Conservation (phyloP, 306 rosid genomes). For the Dryas drummondii region DNA sequence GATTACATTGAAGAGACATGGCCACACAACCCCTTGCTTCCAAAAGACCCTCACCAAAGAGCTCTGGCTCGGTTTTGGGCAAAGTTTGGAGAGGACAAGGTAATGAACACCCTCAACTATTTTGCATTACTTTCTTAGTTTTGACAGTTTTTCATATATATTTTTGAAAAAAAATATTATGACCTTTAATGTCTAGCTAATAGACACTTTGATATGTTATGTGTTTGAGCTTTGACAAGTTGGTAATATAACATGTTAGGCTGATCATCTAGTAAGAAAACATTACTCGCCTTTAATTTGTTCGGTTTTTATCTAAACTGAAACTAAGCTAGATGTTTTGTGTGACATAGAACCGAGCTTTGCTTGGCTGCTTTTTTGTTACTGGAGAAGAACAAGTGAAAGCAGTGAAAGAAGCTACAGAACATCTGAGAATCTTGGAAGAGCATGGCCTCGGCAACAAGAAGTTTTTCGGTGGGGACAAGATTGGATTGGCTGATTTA, state of each 20-base stretch:
- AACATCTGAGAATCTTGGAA: constrained; percentile 11
- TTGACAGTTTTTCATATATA: too few relatives aligned
- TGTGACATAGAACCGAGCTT: background rate
- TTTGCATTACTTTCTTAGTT: too few relatives aligned
- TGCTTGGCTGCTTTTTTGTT: background rate
- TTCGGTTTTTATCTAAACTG: too few relatives aligned
- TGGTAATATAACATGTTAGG: background rate
- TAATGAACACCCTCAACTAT: background rate
- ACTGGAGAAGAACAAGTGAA: constrained; percentile 22
- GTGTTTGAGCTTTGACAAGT: too few relatives aligned
- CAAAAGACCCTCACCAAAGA: constrained; percentile 14
- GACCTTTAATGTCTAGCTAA: too few relatives aligned
- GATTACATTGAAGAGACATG: constrained; percentile 28
- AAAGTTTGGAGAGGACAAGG: constrained; percentile 22
- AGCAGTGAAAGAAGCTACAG: constrained; percentile 5
- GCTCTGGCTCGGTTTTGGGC: constrained; percentile 21
- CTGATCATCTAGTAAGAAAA: background rate
- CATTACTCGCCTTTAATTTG: too few relatives aligned
- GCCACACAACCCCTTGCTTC: constrained; percentile 27
- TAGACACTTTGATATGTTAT: too few relatives aligned
- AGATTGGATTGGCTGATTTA: constrained; percentile 13
- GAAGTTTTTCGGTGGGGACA: constrained; percentile 9
- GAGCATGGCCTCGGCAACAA: constrained; percentile 16
- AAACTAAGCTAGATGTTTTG: background rate
- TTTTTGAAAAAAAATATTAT: too few relatives aligned